These are phyloP conservation scores for Umbellularia californica DNA, from an alignment of 164 flowering plant genomes.

Conservation along the genomic window DNA sequence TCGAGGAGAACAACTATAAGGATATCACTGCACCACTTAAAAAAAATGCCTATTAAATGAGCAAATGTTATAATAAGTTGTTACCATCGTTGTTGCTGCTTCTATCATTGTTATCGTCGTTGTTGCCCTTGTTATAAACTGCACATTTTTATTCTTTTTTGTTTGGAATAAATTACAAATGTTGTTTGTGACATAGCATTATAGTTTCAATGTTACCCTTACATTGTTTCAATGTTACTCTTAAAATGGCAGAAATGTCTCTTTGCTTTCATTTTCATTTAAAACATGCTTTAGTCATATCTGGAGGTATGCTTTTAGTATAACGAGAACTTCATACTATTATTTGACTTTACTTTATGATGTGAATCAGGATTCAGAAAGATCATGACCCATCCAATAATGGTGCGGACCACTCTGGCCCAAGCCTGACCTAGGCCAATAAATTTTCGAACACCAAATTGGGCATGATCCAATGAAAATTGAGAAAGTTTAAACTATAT, in stretches of 20 bases:
- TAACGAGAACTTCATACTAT: background rate
- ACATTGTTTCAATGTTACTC: background rate
- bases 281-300: background rate
- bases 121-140: background rate
- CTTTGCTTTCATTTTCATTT: background rate
- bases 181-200: background rate
- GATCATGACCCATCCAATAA: too few relatives aligned
- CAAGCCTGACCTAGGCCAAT: too few relatives aligned
- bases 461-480: too few relatives aligned
- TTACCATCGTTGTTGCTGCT: background rate
- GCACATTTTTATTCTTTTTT: too few relatives aligned
- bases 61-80: background rate
- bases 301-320: background rate
- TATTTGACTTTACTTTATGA: background rate
- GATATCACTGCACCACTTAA: background rate
- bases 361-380: too few relatives aligned
- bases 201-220: background rate
- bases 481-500: too few relatives aligned
- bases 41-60: background rate
- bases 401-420: too few relatives aligned
- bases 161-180: too few relatives aligned
- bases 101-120: background rate
- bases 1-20: too few relatives aligned
- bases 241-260: background rate
- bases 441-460: too few relatives aligned